Percentiles rank a stretch among this genome's conserved stretches.
Evolutionary conservation across 805 yeast species (phyloP).

Genomic region (Zygoascus ofunaensis): DNA sequence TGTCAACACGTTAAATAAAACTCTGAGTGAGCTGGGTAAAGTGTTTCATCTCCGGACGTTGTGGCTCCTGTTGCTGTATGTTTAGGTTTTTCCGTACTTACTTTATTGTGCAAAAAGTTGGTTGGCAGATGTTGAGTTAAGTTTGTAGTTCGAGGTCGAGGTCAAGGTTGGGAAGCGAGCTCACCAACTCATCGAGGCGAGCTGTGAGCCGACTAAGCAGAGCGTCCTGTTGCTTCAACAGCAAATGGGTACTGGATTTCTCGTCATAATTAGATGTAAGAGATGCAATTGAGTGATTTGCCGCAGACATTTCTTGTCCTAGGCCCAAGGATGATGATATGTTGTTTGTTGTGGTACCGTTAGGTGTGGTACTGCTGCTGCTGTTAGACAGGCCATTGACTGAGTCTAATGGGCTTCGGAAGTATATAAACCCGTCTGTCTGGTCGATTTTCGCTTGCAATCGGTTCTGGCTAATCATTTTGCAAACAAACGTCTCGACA

Average conservation of each 20-base stretch:
- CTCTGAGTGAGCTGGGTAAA: slow-evolving; percentile 25
- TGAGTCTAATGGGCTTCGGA: neutral
- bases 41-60: slow-evolving; percentile 18
- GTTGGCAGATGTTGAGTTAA: no score
- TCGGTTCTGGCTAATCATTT: slow-evolving; percentile 26
- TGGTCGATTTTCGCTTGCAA: slow-evolving; percentile 26
- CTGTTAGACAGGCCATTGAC: neutral
- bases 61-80: neutral
- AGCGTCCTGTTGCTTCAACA: neutral
- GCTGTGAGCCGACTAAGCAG: neutral
- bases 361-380: neutral
- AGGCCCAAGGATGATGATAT: no score
- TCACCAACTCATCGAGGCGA: neutral
- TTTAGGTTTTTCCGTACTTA: no score
- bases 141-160: no score
- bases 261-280: slow-evolving; percentile 2
- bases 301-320: no score
- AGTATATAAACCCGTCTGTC: slow-evolving; percentile 18
- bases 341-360: no score
- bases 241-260: neutral
- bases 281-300: neutral
- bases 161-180: neutral
- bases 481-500: slow-evolving; percentile 24
- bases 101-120: no score
- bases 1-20: slow-evolving; percentile 19